Percentiles rank a stretch among this genome's conserved stretches.
phyloP scores from a whole-genome alignment of 257 asterid species.

The Craterostigma plantagineum region DNA sequence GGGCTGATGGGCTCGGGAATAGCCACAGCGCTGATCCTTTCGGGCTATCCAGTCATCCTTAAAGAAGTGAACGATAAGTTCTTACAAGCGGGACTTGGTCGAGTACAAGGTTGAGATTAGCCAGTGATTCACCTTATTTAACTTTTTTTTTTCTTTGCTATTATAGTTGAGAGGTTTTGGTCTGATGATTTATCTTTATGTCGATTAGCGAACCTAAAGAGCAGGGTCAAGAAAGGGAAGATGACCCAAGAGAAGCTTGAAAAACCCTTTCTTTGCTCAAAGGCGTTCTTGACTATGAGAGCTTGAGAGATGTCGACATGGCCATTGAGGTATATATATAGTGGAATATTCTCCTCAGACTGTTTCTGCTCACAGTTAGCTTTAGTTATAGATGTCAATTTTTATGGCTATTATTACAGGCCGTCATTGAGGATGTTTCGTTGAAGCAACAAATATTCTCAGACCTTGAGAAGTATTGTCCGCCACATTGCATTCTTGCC shows the following conservation, averaged over 20 bases:
- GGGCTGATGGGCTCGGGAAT: conserved; percentile 98
- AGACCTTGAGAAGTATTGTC: conserved; percentile 72
- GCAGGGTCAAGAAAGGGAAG: conserved; percentile 68
- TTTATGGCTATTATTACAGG: conserved; percentile 21
- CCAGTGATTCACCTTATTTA: conserved; percentile 1
- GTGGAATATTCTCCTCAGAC: not conserved
- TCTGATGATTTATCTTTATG: conserved; percentile 1
- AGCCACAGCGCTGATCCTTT: conserved; percentile 71
- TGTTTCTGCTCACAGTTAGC: not conserved
- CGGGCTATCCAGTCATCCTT: conserved; percentile 51
- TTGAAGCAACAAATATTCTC: conserved; percentile 84
- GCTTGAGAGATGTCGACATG: conserved; percentile 85
- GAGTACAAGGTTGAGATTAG: conserved; percentile 83
- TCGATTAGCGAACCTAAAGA: conserved; percentile 58
- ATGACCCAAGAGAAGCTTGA: conserved; percentile 69
- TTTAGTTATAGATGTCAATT: not conserved
- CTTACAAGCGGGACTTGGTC: conserved; percentile 61
- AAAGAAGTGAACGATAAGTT: conserved; percentile 85
- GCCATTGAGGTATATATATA: conserved; percentile 88
- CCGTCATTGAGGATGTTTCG: conserved; percentile 73
- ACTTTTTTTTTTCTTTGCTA: conserved; percentile 4
- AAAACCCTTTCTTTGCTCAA: conserved; percentile 51
- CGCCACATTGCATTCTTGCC: conserved; percentile 83
- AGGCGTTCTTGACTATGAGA: conserved; percentile 72
- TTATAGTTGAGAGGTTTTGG: not conserved